Base-by-base conservation (phyloP, 352 stramenopile genomes). In the Halophytophthora batemanensis region DNA sequence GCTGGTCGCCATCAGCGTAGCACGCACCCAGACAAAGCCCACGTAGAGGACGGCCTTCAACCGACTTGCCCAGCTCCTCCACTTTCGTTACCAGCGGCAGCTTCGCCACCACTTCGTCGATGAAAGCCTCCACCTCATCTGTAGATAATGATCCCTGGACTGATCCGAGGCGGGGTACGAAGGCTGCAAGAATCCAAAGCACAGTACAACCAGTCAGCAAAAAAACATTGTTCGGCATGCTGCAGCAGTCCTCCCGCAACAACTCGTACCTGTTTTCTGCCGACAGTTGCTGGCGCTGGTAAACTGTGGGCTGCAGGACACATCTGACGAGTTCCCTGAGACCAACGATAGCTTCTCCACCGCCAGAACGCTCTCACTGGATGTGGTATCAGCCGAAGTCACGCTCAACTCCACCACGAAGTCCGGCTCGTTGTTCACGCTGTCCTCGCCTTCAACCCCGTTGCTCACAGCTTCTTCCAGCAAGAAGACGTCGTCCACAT, bases 1-100 rank as follows among this genome's bases (percentile, higher is more conserved):
- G 51, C 21, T 50, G 29, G 6, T 48, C 50, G 31, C 50, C 38
- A n/a, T 35, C 28, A 35, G 35, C 28, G 40, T 56, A 17, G 36
- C 82, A 94, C 0, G 65, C 68, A 6, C 84, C 84, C 6, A 94
- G 19, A 48, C 84, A 94, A 8, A 94, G 64, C 2, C 82, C 81
- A 41, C 72, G 63, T 3, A 94, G 54, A 17, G 72, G 69, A 18
- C 79, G 71, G 2, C 71, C 74, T 50, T 93, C 69, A 2, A 80
- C 59, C 2, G 84, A 90, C 8, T 34, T 45, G 1, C 84, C 84
- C 13, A 94, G 76, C 1, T 74, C 46, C 31, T 89, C 77, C 6
- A 85, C 38, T 45, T 64, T 74, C 2, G 74, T 66, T 25, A 90
- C 74, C 1, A 53, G 23, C 0, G 82, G 75, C 28, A 85, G 77